Percentiles rank a stretch among this genome's conserved stretches.
Conservation (phyloP, 441 rosid species). For the Mallotus japonicus region DNA sequence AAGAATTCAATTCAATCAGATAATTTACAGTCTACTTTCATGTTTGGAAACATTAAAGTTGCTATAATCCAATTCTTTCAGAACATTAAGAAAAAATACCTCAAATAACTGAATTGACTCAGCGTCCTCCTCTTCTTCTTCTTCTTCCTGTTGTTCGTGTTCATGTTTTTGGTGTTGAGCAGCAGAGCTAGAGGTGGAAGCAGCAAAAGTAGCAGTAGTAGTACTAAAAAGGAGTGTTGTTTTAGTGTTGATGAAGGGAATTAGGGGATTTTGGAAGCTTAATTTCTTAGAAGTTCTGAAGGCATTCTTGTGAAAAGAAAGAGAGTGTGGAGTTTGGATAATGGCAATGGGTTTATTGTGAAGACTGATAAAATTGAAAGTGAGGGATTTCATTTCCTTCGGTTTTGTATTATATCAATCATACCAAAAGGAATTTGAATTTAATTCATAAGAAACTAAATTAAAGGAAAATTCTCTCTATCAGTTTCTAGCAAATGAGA, state of each 20-base stretch:
- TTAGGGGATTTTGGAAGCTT: slow-evolving; percentile 15
- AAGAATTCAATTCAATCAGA: too few species aligned
- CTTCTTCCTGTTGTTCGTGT: neutral
- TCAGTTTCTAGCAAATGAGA: too few species aligned
- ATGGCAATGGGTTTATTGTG: slow-evolving; percentile 9
- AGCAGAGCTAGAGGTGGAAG: slow-evolving; percentile 34
- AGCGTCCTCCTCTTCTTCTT: slow-evolving; percentile 46
- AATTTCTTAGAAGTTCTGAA: slow-evolving; percentile 26
- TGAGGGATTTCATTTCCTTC: slow-evolving; percentile 17
- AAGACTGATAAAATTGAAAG: slow-evolving; percentile 2
- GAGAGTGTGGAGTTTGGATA: slow-evolving; percentile 23
- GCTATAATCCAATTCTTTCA: neutral
- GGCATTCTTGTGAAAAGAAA: slow-evolving; percentile 22
- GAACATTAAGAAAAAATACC: slow-evolving; percentile 28
- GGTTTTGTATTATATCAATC: too few species aligned
- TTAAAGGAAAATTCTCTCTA: too few species aligned
- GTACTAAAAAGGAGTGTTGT: neutral
- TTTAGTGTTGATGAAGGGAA: slow-evolving; percentile 22
- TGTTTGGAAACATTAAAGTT: neutral
- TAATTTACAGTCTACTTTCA: too few species aligned
- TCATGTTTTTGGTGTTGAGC: too few species aligned
- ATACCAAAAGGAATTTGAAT: too few species aligned
- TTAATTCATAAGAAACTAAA: too few species aligned
- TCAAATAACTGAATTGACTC: slow-evolving; percentile 57
- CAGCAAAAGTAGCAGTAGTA: slow-evolving; percentile 20